phyloP scores from a whole-genome alignment of 805 yeast species.

The Myxozyma melibiosi region DNA sequence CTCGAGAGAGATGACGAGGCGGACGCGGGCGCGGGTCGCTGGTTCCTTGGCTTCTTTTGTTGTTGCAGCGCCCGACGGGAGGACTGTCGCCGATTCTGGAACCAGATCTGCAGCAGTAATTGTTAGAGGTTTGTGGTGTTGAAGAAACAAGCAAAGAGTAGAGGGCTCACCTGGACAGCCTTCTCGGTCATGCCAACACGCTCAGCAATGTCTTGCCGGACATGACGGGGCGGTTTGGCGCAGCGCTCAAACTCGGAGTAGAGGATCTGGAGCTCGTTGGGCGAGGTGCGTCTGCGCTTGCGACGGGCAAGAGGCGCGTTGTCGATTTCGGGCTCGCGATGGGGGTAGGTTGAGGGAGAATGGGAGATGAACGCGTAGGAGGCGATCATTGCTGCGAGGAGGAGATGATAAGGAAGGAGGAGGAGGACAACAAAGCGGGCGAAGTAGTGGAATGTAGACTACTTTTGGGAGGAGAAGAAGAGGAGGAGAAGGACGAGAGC shows the following conservation, averaged over 20 bases:
- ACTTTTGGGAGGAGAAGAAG: not conserved
- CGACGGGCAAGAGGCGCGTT: slow-evolving; percentile 92
- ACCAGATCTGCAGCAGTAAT: slow-evolving; percentile 64
- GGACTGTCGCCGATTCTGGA: slow-evolving; percentile 91
- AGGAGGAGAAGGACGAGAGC: not conserved
- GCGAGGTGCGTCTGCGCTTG: slow-evolving; percentile 92
- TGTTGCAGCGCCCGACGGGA: slow-evolving; percentile 44
- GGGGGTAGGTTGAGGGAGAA: slow-evolving; percentile 84
- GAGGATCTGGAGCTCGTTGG: slow-evolving; percentile 77
- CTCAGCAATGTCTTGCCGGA: slow-evolving; percentile 76
- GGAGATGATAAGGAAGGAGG: not conserved
- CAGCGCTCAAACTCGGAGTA: slow-evolving; percentile 78
- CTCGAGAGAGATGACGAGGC: not conserved
- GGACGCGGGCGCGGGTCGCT: not conserved
- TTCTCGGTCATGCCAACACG: slow-evolving; percentile 93
- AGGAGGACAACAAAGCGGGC: not conserved
- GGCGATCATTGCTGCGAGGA: slow-evolving; percentile 1
- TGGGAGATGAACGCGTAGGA: slow-evolving; percentile 82
- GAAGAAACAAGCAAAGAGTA: not conserved
- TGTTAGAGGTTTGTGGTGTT: not conserved
- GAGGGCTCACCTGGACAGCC: slow-evolving; percentile 67
- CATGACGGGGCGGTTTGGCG: slow-evolving; percentile 75
- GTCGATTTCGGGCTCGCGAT: slow-evolving; percentile 80
- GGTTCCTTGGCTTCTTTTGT: slow-evolving; percentile 6
- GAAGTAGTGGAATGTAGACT: not conserved